Base-by-base conservation (phyloP, 2,329 filamentous ascomycete genomes). In the Tolypocladium amazonense region DNA sequence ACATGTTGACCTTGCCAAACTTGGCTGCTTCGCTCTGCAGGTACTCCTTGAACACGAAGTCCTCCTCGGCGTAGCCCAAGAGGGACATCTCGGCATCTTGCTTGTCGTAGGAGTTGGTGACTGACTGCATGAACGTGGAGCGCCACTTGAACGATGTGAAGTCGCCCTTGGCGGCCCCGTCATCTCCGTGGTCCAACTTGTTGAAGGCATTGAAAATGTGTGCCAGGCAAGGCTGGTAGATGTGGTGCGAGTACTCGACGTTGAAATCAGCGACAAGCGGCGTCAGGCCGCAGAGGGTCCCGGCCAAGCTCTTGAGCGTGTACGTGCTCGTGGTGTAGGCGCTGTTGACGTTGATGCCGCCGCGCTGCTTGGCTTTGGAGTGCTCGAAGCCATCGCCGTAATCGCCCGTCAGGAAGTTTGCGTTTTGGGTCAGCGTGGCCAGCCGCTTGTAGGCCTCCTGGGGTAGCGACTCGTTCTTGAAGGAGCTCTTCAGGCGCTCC, bases 171-270 rank as follows among this genome's bases (percentile, higher is more conserved):
- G 12, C 58, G 25, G 12, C 57, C 2, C 59, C 55, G 1, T 58
- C 59, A 6, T 58, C 53, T 2, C 60, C 58, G 0, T 64, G 37
- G 2, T 59, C 35, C 1, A 70, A 58, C 1, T 61, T 30, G 55
- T 73, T 75, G 58, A 76, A 59, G 18, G 68, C 68, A 9, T 75
- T 66, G 6, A 75, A 64, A n/a, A 74, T 62, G 4, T 75, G 77
- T 0, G 77, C 72, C 56, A 79, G 60, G 54, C 77, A 79, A 0
- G 77, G 77, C 56, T 79, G 76, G 62, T 79, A 79, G 18, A 78
- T 66, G 57, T 78, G 74, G 23, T 76, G 66, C 14, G 69, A 63
- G 56, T 72, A 71, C 60, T 79, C 77, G n/a, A 70, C 66, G 57
- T 79, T 77, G 58, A 76, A 75, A 54, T 79, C 76, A 3, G 70